phyloP scores from a whole-genome alignment of 768 basidiomycete genomes.

The Lentinula boryana region DNA sequence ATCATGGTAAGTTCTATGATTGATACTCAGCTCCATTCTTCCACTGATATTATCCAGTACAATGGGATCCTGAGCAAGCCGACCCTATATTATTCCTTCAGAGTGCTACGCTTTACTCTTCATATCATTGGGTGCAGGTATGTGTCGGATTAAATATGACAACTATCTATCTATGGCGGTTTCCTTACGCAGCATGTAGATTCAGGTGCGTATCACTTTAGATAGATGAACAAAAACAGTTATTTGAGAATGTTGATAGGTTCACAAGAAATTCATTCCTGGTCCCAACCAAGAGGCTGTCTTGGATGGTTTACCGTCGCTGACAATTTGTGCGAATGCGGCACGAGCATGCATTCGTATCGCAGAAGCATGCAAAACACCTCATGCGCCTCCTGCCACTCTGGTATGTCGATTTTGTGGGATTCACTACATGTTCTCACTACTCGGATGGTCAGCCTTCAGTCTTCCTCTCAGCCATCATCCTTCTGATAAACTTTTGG shows the following conservation, averaged over 20 bases:
- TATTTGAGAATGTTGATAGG: constrained; percentile 11
- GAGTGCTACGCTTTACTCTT: constrained; percentile 40
- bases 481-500: constrained; percentile 45
- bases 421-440: background rate
- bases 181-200: constrained; percentile 43
- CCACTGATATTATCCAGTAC: constrained; percentile 21
- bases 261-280: constrained; percentile 19
- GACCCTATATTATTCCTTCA: constrained; percentile 34
- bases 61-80: constrained; percentile 38
- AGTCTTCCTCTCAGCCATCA: constrained; percentile 34
- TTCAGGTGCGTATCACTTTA: constrained; percentile 46
- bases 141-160: background rate
- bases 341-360: constrained; percentile 51
- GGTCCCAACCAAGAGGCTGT: constrained; percentile 4
- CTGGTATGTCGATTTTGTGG: background rate
- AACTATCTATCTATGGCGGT: constrained; percentile 42
- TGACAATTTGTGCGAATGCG: constrained; percentile 21
- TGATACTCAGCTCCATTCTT: background rate
- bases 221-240: background rate
- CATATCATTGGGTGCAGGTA: constrained; percentile 40
- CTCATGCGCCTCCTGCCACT: constrained; percentile 5
- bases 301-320: constrained; percentile 52
- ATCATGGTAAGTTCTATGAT: background rate
- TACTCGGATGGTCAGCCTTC: background rate
- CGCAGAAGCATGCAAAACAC: constrained; percentile 29